Conservation (phyloP, 1,284 basidiomycete genomes). For the Chiua sp. region DNA sequence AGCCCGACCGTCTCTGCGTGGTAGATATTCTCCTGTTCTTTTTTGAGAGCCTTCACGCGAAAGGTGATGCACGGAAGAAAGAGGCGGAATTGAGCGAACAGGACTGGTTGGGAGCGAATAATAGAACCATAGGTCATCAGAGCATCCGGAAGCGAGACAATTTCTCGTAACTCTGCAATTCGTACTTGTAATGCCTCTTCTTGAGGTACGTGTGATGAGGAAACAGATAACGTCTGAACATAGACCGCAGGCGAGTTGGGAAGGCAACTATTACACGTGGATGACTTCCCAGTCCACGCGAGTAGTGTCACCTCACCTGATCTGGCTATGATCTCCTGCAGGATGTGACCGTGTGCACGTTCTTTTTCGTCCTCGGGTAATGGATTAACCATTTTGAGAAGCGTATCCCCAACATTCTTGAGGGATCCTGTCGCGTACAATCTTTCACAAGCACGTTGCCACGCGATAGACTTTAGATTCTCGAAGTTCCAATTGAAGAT, state of each 20-base stretch:
- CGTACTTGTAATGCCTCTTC: background rate
- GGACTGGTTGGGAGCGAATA: background rate
- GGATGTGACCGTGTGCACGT: constrained; percentile 17
- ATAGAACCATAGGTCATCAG: background rate
- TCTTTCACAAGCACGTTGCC: background rate
- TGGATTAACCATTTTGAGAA: background rate
- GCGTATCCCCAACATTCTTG: background rate
- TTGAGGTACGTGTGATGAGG: constrained; percentile 7
- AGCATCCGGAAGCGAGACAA: background rate
- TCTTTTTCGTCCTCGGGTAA: constrained; percentile 6
- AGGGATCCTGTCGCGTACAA: background rate
- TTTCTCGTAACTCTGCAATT: background rate
- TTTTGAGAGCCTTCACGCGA: background rate
- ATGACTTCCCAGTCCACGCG: constrained; percentile 25
- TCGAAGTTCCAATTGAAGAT: constrained; percentile 10
- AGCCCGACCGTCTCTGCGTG: background rate
- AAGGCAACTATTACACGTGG: constrained; percentile 17
- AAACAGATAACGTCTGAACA: background rate
- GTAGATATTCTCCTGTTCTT: background rate
- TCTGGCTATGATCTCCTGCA: constrained; percentile 16
- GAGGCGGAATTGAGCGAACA: background rate
- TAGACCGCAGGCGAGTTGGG: background rate
- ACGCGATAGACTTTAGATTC: constrained; percentile 11
- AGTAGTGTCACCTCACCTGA: constrained; percentile 10
- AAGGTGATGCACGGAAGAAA: background rate